Conservation (phyloP, 2,329 filamentous ascomycete species). For the Arthrocladium fulminans region DNA sequence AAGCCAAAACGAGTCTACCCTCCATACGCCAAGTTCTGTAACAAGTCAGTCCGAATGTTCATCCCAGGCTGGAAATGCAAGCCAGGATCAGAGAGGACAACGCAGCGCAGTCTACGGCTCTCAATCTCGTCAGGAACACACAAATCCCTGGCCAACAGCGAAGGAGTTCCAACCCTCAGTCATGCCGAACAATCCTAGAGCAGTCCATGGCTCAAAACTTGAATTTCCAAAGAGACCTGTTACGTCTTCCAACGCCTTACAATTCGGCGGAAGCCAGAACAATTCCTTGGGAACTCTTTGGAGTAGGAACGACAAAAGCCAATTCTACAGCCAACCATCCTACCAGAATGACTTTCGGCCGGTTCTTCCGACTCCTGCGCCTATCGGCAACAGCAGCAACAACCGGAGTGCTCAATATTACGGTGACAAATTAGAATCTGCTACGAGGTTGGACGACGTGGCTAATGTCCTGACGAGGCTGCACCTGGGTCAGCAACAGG, state of each 20-base stretch:
- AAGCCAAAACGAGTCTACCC: slow-evolving; percentile 2
- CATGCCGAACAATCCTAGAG: not conserved
- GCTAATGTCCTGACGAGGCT: slow-evolving; percentile 26
- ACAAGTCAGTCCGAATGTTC: slow-evolving; percentile 4
- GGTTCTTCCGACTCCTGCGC: not conserved
- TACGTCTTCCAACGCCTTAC: not conserved
- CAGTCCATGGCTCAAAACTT: not conserved
- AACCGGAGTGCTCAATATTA: not conserved
- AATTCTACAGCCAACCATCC: not conserved
- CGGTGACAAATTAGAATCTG: not conserved
- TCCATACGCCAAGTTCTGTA: slow-evolving; percentile 2
- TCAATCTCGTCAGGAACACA: not conserved
- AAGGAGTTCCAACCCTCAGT: slow-evolving; percentile 1
- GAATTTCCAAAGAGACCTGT: not conserved
- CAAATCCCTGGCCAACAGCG: not conserved
- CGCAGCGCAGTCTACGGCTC: not conserved
- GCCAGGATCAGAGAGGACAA: not conserved
- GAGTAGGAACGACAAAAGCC: not conserved
- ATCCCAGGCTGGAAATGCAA: not conserved
- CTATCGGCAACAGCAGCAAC: not conserved
- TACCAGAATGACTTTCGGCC: slow-evolving; percentile 1
- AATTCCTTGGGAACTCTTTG: not conserved
- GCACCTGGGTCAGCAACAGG: slow-evolving; percentile 21
- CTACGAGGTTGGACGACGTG: slow-evolving; percentile 36
- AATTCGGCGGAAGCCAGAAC: not conserved